Evolutionary conservation across 2,329 filamentous ascomycete species (phyloP).

Genomic region (Botrytis galanthina): DNA sequence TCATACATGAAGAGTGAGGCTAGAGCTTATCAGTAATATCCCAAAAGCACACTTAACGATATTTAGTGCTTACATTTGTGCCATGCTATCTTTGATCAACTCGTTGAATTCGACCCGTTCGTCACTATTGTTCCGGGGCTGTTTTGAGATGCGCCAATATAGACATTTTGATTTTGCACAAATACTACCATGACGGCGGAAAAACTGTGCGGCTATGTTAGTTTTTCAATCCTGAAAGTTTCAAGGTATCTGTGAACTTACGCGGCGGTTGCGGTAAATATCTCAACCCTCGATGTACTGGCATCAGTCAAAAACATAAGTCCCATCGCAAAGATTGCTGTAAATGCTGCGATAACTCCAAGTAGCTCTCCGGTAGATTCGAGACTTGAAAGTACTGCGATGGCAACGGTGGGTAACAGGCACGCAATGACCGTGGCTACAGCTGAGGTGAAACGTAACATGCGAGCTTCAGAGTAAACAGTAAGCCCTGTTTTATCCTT

Average conservation of each 20-base stretch:
- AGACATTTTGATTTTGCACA: conserved; percentile 26
- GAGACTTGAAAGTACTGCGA: conserved; percentile 26
- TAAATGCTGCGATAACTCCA: conserved; percentile 26
- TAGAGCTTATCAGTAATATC: not conserved
- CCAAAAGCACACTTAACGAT: too few species aligned
- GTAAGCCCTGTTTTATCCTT: not conserved
- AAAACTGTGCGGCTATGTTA: conserved; percentile 22
- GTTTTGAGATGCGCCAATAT: not conserved
- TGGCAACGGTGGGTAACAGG: conserved; percentile 26
- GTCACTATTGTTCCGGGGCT: not conserved
- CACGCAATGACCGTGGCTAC: conserved; percentile 28
- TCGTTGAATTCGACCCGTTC: not conserved
- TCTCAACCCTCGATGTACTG: conserved; percentile 26
- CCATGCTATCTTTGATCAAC: not conserved
- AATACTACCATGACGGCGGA: conserved; percentile 30
- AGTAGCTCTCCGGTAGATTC: conserved; percentile 20
- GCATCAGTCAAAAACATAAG: conserved; percentile 25
- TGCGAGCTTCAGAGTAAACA: conserved; percentile 12
- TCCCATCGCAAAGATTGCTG: conserved; percentile 26
- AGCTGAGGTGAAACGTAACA: conserved; percentile 22
- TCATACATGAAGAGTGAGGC: not conserved
- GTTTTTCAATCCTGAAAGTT: not conserved
- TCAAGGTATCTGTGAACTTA: conserved; percentile 21
- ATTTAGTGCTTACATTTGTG: not conserved
- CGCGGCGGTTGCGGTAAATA: conserved; percentile 33